Conservation (phyloP, 2,329 filamentous ascomycete species). For the Ophiocordyceps unilateralis region DNA sequence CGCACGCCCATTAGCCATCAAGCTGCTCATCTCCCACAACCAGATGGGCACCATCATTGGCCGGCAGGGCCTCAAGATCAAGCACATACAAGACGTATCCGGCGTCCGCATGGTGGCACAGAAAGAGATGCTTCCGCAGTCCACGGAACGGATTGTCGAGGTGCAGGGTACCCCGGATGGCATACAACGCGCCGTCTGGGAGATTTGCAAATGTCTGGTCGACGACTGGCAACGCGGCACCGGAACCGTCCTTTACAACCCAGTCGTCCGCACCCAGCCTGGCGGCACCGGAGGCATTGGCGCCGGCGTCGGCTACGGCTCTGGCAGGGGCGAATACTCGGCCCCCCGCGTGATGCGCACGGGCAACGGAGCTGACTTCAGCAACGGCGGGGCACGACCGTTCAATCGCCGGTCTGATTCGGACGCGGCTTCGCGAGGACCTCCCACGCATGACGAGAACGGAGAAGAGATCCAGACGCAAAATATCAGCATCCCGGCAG, state of each 20-base stretch:
- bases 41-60: constrained; percentile 99
- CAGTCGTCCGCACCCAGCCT: constrained; percentile 70
- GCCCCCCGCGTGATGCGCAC: constrained; percentile 75
- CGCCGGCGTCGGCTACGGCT: constrained; percentile 17
- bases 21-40: constrained; percentile 96
- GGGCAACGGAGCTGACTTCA: constrained; percentile 95
- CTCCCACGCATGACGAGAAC: constrained; percentile 82
- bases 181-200: constrained; percentile 92
- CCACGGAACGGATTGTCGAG: constrained; percentile 93
- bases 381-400: constrained; percentile 49
- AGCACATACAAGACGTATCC: constrained; percentile 94
- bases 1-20: constrained; percentile 49
- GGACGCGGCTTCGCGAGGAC: constrained; percentile 63
- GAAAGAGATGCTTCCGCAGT: constrained; percentile 98
- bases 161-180: constrained; percentile 89
- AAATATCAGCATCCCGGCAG: constrained; percentile 97
- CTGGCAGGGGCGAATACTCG: constrained; percentile 33
- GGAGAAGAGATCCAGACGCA: constrained; percentile 97
- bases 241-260: constrained; percentile 94
- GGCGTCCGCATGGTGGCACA: constrained; percentile 98
- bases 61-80: constrained; percentile 92
- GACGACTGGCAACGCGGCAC: constrained; percentile 97
- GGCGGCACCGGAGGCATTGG: constrained; percentile 25
- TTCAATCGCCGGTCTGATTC: constrained; percentile 71
- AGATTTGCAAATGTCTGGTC: constrained; percentile 95